These are phyloP conservation scores for Apiospora aurea DNA, from an alignment of 2,329 filamentous ascomycete species.

Conservation along the genomic window DNA sequence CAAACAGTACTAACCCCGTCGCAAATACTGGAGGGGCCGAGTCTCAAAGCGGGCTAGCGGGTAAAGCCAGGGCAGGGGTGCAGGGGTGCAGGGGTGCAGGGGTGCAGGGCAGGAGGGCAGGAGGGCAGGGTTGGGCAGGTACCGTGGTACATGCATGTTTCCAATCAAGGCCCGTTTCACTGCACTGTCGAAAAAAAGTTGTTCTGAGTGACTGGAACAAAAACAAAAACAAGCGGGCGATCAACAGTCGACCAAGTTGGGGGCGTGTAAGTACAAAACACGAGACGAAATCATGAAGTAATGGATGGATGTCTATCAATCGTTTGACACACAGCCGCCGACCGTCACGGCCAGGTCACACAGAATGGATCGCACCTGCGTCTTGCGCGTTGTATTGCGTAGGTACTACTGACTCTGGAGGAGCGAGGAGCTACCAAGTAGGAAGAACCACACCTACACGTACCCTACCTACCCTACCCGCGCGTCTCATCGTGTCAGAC, in stretches of 20 bases:
- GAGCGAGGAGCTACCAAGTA: too few species aligned
- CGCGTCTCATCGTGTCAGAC: constrained; percentile 21
- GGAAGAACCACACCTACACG: neutral
- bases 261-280: constrained; percentile 2
- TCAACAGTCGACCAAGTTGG: constrained; percentile 13
- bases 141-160: constrained; percentile 20
- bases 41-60: constrained; percentile 2
- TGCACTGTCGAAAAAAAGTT: constrained; percentile 20
- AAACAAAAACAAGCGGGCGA: constrained; percentile 8
- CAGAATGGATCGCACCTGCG: neutral
- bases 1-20: constrained; percentile 18
- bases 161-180: constrained; percentile 14
- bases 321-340: constrained; percentile 19
- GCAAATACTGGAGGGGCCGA: constrained; percentile 17
- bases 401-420: constrained; percentile 1
- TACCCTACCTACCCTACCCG: neutral
- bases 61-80: neutral
- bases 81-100: neutral
- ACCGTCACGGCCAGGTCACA: constrained; percentile 2
- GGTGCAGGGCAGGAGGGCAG: neutral
- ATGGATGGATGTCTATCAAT: constrained; percentile 17
- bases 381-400: neutral
- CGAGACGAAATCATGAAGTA: neutral
- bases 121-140: neutral
- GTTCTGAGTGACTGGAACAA: constrained; percentile 18